phyloP scores from a whole-genome alignment of 1,284 basidiomycete species.

The Moesziomyces parantarcticus region DNA sequence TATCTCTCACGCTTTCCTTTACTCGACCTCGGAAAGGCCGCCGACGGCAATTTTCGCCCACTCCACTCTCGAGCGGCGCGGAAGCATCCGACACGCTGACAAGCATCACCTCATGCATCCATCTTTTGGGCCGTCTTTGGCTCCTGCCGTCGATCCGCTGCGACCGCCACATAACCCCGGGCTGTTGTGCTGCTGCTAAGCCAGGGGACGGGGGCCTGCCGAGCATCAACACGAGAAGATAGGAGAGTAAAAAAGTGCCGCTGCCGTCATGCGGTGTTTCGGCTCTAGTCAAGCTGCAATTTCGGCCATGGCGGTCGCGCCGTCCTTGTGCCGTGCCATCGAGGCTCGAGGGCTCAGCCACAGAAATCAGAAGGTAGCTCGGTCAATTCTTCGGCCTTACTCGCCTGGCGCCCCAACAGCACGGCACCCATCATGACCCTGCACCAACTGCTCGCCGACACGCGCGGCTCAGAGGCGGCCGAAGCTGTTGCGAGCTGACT shows the following conservation, averaged over 20 bases:
- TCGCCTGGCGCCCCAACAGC: too few relatives aligned
- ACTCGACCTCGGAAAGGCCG: too few relatives aligned
- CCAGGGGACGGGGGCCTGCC: too few relatives aligned
- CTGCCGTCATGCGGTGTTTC: conserved; percentile 5
- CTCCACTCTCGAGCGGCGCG: too few relatives aligned
- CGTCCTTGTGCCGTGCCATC: background rate
- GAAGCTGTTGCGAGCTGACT: background rate
- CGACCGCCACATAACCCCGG: background rate
- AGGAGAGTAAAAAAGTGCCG: background rate
- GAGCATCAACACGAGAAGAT: background rate
- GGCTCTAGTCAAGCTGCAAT: conserved; percentile 14
- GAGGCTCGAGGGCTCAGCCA: too few relatives aligned
- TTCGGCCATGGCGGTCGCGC: conserved; percentile 31
- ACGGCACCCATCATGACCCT: conserved; percentile 7
- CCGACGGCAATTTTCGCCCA: too few relatives aligned
- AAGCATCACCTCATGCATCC: background rate
- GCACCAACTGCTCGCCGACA: background rate
- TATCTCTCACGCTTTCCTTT: too few relatives aligned
- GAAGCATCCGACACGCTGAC: background rate
- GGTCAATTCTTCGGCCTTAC: conserved; percentile 28
- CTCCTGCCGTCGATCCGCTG: background rate
- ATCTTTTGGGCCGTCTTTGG: background rate
- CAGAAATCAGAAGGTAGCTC: background rate
- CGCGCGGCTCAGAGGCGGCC: conserved; percentile 10
- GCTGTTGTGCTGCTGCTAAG: background rate